Base-by-base conservation (phyloP, 192 early-diverging fungal species). In the Umbelopsis isabellina region DNA sequence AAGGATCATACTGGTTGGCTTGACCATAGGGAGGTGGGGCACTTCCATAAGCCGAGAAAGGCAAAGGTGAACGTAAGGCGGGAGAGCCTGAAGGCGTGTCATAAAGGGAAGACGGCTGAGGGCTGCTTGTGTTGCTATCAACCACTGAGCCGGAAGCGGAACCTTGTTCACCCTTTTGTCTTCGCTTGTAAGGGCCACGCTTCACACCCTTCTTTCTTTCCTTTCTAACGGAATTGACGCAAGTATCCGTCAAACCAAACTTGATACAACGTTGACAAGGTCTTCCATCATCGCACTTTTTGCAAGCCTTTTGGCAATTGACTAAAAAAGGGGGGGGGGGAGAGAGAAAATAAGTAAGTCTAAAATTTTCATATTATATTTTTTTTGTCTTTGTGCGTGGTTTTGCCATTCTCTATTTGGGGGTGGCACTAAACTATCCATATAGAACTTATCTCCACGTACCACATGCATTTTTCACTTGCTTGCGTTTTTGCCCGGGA, bases 271-370 rank as follows among this genome's bases (percentile, higher is more conserved):
- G 87, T 72, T 82, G 74, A 67, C 95, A 97, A 7, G 95, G 95
- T 52, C 95, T 76, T 12, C 79, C 88, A 35, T 90, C 88, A 53
- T 93, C 94, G 74, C 95, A 97, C 74, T 95, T 97, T 81, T 97
- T 97, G 79, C 94, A 94, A 0, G 93, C 89, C 27, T 90, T 89
- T 81, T 93, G 91, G 69, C 95, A 97, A 69, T 95, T 92, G 23
- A 93, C 85, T 86, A 75, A 41, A 46, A n/a, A n/a, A n/a, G n/a
- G n/a, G n/a, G n/a, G n/a, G n/a, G 6, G 25, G 20, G 22, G 49
- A 68, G 72, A 22, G 25, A 50, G 33, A 51, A 66, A 33, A 12
- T 30, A 30, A 68, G 41, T 22, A 35, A 68, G 51, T 69, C 20
- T 41, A 41, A 41, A 41, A 41, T 41, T 41, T 41, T 41, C 37